Conservation (phyloP, 164 flowering plant genomes). For the Santalum album region DNA sequence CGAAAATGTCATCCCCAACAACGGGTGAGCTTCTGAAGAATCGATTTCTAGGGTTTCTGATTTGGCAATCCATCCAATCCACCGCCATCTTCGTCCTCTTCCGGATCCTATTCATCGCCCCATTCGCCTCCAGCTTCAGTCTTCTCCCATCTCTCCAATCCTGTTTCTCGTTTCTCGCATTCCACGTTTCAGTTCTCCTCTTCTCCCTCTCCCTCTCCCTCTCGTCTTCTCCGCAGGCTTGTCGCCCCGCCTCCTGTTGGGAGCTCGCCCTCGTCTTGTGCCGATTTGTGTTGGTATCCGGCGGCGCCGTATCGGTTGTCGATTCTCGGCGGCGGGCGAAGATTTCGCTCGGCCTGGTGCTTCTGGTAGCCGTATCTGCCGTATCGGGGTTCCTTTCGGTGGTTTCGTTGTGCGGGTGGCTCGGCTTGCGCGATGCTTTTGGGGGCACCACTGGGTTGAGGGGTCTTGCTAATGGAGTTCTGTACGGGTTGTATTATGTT, state of each 20-base stretch:
- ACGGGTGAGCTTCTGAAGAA: constrained; percentile 29
- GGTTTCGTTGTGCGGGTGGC: constrained; percentile 24
- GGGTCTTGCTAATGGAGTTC: constrained; percentile 49
- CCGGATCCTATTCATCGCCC: constrained; percentile 25
- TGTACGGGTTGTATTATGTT: constrained; percentile 51
- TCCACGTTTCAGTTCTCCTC: constrained; percentile 17
- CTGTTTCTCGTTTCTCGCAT: constrained; percentile 12
- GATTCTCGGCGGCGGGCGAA: constrained; percentile 33
- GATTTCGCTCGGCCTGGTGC: constrained; percentile 22
- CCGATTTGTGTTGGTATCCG: constrained; percentile 21
- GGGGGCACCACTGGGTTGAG: constrained; percentile 31
- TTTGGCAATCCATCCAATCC: constrained; percentile 62
- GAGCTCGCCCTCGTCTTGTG: constrained; percentile 30
- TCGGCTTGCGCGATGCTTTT: constrained; percentile 1
- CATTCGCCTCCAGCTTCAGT: constrained; percentile 10
- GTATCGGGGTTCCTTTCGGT: constrained; percentile 16
- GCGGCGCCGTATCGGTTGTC: constrained; percentile 8
- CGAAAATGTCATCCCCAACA: neutral
- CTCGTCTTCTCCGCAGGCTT: constrained; percentile 31
- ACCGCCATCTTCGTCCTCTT: constrained; percentile 31
- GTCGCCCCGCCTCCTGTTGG: constrained; percentile 25
- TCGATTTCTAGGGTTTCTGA: constrained; percentile 54
- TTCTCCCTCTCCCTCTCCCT: constrained; percentile 22
- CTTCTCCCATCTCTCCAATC: constrained; percentile 14
- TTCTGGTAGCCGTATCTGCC: constrained; percentile 21